These are phyloP conservation scores for Alternaria ventricosa DNA, from an alignment of 2,329 filamentous ascomycete species.

Conservation along the genomic window DNA sequence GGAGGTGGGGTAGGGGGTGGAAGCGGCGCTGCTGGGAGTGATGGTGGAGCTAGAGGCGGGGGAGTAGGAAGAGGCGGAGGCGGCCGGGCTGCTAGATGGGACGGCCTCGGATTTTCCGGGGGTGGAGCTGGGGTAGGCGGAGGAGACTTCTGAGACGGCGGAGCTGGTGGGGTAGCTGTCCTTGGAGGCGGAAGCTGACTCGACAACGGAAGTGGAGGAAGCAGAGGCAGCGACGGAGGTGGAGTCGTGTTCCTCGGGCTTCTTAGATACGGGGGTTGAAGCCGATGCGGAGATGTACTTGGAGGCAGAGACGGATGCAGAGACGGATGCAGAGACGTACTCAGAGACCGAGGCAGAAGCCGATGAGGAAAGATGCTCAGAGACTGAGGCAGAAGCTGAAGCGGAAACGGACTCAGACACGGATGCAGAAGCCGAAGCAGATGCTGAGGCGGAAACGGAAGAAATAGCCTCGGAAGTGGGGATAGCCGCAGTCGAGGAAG, in stretches of 20 bases:
- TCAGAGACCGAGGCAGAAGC: not conserved
- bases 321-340: constrained; percentile 1
- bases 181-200: constrained; percentile 1
- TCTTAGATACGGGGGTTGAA: constrained; percentile 11
- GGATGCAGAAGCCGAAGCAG: constrained; percentile 7
- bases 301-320: not conserved
- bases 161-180: constrained; percentile 14
- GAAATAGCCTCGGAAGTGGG: not conserved
- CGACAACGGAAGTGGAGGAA: constrained; percentile 5
- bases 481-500: not conserved
- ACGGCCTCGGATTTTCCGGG: not conserved
- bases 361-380: not conserved
- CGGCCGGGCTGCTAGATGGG: not conserved
- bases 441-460: not conserved
- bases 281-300: constrained; percentile 1
- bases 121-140: constrained; percentile 3
- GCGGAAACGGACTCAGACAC: constrained; percentile 10
- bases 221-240: constrained; percentile 1
- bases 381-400: not conserved
- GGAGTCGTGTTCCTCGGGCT: constrained; percentile 13
- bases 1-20: not conserved
- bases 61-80: not conserved
- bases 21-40: constrained; percentile 7
- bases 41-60: not conserved
- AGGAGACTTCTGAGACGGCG: constrained; percentile 10